These are phyloP conservation scores for Athelia sp. DNA, from an alignment of 1,284 basidiomycete species.

Conservation along the genomic window DNA sequence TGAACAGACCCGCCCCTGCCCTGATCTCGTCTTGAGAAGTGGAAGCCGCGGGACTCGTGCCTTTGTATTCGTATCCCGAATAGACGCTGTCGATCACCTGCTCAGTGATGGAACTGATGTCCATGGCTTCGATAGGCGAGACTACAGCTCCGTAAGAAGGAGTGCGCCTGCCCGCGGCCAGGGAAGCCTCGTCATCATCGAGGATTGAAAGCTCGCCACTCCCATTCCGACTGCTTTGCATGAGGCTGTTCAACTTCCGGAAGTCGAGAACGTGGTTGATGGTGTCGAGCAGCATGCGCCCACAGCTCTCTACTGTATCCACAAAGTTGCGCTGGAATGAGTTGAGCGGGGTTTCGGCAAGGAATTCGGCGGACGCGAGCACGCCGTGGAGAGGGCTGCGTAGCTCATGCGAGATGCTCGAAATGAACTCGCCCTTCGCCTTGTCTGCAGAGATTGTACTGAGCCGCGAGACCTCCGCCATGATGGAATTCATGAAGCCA, in stretches of 20 bases:
- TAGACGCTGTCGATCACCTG: conserved; percentile 1
- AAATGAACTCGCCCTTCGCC: conserved; percentile 1
- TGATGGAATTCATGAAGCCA: conserved; percentile 1
- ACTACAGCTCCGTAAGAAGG: neutral
- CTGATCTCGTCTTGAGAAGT: neutral
- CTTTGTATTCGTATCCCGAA: neutral
- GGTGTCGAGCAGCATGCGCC: neutral
- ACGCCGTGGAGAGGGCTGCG: conserved; percentile 1
- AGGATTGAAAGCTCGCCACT: neutral
- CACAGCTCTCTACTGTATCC: neutral
- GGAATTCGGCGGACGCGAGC: neutral
- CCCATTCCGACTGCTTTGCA: neutral
- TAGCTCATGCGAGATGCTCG: neutral
- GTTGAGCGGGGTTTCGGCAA: neutral
- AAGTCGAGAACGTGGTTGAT: neutral
- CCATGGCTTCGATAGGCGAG: neutral
- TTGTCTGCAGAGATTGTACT: neutral
- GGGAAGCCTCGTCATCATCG: neutral
- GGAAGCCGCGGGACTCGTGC: neutral
- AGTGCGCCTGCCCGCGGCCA: neutral
- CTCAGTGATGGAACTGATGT: neutral
- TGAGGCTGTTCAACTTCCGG: neutral
- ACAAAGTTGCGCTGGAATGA: neutral
- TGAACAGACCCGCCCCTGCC: neutral
- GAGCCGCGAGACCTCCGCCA: neutral